Base-by-base conservation (phyloP, 2,329 filamentous ascomycete genomes). In the Seiridium cupressi region DNA sequence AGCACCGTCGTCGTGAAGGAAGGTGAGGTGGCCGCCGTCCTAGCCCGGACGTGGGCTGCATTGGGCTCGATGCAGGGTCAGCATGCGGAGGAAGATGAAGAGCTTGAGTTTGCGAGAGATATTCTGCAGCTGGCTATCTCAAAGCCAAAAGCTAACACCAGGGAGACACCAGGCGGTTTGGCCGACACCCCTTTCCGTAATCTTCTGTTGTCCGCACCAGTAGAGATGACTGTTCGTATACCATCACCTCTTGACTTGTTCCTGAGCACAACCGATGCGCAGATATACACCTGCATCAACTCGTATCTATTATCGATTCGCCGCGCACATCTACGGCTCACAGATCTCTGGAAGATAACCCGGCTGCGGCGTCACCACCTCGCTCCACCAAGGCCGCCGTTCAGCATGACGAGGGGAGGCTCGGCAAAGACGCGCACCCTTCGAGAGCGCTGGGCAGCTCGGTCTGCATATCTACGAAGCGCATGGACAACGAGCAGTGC, bases 401-500 rank as follows among this genome's bases (percentile, higher is more conserved):
- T 82, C 65, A 89, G 87, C 63, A 87, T 82, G 63, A 85, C 84
- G 18, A 78, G 79, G 36, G 80, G 81, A 40, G 88, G 89, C 1
- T 81, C 85, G 60, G 80, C 82, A 18, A 84, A 85, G 62, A 82
- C 91, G 13, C 79, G 78, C 34, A 77, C 84, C 31, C 82, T 90
- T 9, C 84, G 92, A 35, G 77, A 84, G 65, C 84, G 90, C 55
- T 85, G 88, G 65, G 85, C 86, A 34, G 71, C 78, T 13, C 84
- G 94, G 18, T 82, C 84, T 4, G 80, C 82, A 40, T 83, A 85
- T 0, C 90, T 96, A 82, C 87, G 95, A 13, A 89, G 88, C 63
- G 85, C 94, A 1, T 99, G 95, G 95, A 94, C 93, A 0, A 96
- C 92, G 0, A 89, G 90, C 66, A 93, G 91, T 69, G 91, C 93